Base-by-base conservation (phyloP, 2,329 filamentous ascomycete species). In the Monosporascus cannonballus region DNA sequence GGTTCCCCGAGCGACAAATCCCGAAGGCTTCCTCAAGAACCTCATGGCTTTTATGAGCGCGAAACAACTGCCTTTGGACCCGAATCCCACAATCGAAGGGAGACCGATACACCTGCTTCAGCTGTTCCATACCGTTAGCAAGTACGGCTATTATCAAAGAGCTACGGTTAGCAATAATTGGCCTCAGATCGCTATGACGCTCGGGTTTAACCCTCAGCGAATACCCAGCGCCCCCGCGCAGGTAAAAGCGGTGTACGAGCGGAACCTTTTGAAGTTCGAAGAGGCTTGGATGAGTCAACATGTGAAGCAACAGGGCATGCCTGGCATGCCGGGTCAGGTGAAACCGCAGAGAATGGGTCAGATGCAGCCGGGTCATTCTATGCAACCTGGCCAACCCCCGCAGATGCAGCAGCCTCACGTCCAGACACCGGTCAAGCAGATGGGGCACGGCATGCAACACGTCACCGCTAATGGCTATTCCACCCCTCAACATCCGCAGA, bases 201-300 rank as follows among this genome's bases (percentile, higher is more conserved):
- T 91, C 48, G 78, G 80, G 4, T 82, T 90, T 47, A 76, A 76
- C 8, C 79, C 79, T 0, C 76, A 78, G 50, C 86, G 89, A 57
- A 73, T 81, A 51, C 86, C 85, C 1, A 80, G 76, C 9, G 90
- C 89, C 0, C 77, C 83, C 2, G 79, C 81, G 53, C 85, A 94
- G 59, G 69, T 96, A 60, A 83, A 85, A 61, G 77, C 79, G 27
- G 78, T 89, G 6, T 96, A 94, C 68, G 86, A 91, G 61, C 78
- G 81, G 37, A 91, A 92, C 59, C 72, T 96, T 6, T 73, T 80
- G 25, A 80, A 85, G 34, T 96, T 96, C 58, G 92, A 96, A 66
- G 81, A 85, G 54, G 80, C 79, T 2, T 87, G 80, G 74, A 65
- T 79, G 37, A 75, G 74, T 25, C 73, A 76, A 44, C 76, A 77